Base-by-base conservation (phyloP, 768 basidiomycete species). In the Trichaptum fuscoviolaceum region DNA sequence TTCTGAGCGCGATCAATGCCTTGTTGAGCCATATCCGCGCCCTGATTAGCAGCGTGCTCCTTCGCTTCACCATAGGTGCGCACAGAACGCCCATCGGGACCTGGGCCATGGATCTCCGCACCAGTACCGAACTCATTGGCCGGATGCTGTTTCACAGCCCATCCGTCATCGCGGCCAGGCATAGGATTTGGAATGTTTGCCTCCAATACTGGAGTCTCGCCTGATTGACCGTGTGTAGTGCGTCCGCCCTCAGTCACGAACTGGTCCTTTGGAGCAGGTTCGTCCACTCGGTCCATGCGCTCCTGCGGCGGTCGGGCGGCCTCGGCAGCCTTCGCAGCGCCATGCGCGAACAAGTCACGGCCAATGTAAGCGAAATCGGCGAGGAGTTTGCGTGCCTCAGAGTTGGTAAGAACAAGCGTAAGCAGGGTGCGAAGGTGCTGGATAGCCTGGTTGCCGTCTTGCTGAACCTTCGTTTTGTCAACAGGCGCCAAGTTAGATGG, bases 321-420 rank as follows among this genome's bases (percentile, higher is more conserved):
- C 35, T 86, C 84, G 7, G 92, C 91, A 15, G 85, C 88, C 73
- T 93, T 91, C 70, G 81, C 75, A 0, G 91, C 88, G 23, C 84
- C 85, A 52, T 85, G 88, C 4, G 92, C 86, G 68, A 96, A 86
- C 64, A 97, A 81, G 75, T 96, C 94, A 57, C 93, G 89, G 0
- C 92, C 91, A 62, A 93, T 87, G 66, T 89, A 75, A 10, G 86
- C 84, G 69, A 91, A 88, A 76, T 95, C 93, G 1, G 87, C 84
- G 64, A 96, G 77, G 30, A 97, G 87, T 75, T 97, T 96, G 72
- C 95, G 90, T 34, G 92, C 90, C 78, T 96, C 92, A 0, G 92
- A 90, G 79, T 99, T 99, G 74, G 96, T 96, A 68, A 95, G 82
- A 72, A 98, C 82, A 71, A 98, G 89, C 58, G 86, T 85, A 67